Evolutionary conservation across 2,329 filamentous ascomycete genomes (phyloP).

Genomic region (Bipolaris gigantea): DNA sequence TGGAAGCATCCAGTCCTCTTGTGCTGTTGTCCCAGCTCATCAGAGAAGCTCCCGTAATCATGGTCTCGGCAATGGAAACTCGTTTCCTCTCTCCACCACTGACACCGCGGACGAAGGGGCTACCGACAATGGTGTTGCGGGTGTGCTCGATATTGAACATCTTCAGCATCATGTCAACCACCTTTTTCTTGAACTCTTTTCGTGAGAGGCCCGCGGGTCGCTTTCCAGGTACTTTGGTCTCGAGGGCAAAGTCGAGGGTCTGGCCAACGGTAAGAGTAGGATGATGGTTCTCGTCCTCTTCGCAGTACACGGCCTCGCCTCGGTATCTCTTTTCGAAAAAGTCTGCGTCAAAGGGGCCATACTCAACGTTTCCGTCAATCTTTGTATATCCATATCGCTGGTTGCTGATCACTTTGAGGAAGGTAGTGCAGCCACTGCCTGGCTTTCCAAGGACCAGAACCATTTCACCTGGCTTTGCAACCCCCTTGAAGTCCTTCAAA

Average conservation of each 20-base stretch:
- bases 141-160: slow-evolving; percentile 97
- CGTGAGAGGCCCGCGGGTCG: slow-evolving; percentile 73
- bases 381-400: slow-evolving; percentile 62
- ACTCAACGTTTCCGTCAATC: slow-evolving; percentile 71
- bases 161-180: slow-evolving; percentile 73
- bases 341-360: slow-evolving; percentile 71
- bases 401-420: slow-evolving; percentile 58
- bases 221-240: slow-evolving; percentile 82
- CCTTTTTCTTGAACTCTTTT: slow-evolving; percentile 72
- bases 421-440: slow-evolving; percentile 61
- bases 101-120: slow-evolving; percentile 74
- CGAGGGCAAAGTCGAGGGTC: slow-evolving; percentile 80
- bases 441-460: slow-evolving; percentile 78
- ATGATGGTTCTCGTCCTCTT: slow-evolving; percentile 84
- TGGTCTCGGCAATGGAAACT: slow-evolving; percentile 81
- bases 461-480: slow-evolving; percentile 76
- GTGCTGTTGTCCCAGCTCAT: slow-evolving; percentile 63
- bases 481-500: slow-evolving; percentile 68
- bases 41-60: slow-evolving; percentile 71
- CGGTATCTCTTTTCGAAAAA: slow-evolving; percentile 73
- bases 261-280: slow-evolving; percentile 85
- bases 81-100: slow-evolving; percentile 79
- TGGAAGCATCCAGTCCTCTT: slow-evolving; percentile 53
- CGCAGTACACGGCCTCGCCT: slow-evolving; percentile 83
- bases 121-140: slow-evolving; percentile 79